A percentile compares a stretch with the other conserved stretches of the same genome.
Conservation (phyloP, 768 basidiomycete genomes). For the Leucosporidium scottii region DNA sequence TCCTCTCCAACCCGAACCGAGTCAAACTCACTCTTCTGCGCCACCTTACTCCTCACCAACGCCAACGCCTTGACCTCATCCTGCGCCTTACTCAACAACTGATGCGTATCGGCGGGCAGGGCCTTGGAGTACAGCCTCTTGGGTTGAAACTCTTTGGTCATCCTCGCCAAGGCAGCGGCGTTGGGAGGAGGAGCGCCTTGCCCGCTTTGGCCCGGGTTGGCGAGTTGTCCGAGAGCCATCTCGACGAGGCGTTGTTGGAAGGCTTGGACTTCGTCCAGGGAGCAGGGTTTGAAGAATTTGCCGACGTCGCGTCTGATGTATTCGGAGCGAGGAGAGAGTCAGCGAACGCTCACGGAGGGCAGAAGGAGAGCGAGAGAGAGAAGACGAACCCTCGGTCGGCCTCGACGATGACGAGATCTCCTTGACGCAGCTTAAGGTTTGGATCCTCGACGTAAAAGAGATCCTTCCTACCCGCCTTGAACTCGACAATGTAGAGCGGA, state of each 20-base stretch:
- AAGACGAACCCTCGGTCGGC: slow-evolving; percentile 84
- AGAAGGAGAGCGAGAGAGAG: neutral
- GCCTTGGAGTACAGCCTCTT: slow-evolving; percentile 95
- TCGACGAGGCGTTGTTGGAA: slow-evolving; percentile 77
- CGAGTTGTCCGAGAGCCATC: slow-evolving; percentile 38
- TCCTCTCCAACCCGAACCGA: too few species aligned
- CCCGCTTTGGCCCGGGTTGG: slow-evolving; percentile 22
- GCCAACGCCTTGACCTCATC: slow-evolving; percentile 90
- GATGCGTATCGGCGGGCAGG: slow-evolving; percentile 69
- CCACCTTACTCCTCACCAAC: slow-evolving; percentile 82
- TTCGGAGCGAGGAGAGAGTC: neutral
- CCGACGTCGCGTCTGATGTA: slow-evolving; percentile 49
- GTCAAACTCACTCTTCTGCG: slow-evolving; percentile 55
- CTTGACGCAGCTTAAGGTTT: slow-evolving; percentile 60
- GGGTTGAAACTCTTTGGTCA: slow-evolving; percentile 89
- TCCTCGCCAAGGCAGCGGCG: slow-evolving; percentile 35
- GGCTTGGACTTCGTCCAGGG: slow-evolving; percentile 77
- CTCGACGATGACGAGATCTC: slow-evolving; percentile 92
- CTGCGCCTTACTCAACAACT: slow-evolving; percentile 70
- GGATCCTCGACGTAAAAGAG: slow-evolving; percentile 81
- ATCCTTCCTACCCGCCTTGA: slow-evolving; percentile 94
- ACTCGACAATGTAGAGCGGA: slow-evolving; percentile 93
- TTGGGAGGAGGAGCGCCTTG: slow-evolving; percentile 31
- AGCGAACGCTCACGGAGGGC: neutral
- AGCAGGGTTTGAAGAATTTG: slow-evolving; percentile 45